Conservation (phyloP, 208 protist genomes). For the Crithidia bombi region DNA sequence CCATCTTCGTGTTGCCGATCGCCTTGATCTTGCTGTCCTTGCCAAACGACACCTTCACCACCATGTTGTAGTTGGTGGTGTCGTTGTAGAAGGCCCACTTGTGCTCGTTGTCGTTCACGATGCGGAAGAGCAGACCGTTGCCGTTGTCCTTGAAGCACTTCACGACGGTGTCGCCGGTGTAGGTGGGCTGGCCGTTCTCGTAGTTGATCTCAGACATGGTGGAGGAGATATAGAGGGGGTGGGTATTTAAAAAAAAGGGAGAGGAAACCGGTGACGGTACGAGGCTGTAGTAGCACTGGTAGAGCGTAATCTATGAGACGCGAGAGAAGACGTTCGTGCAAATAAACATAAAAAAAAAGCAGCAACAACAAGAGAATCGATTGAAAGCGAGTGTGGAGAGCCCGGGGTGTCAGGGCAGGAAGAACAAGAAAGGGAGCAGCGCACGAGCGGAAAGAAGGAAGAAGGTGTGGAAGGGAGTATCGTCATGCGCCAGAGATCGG, state of each 20-base stretch:
- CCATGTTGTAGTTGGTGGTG: conserved; percentile 78
- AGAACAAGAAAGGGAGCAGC: no score
- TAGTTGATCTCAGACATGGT: conserved; percentile 61
- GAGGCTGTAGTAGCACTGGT: not conserved
- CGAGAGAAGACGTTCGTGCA: no score
- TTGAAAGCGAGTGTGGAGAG: no score
- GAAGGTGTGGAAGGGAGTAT: no score
- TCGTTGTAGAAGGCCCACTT: conserved; percentile 90
- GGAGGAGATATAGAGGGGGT: not conserved
- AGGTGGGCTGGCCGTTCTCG: conserved; percentile 71
- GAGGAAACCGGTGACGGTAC: not conserved
- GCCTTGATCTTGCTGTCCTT: conserved; percentile 71
- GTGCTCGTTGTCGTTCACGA: conserved; percentile 77
- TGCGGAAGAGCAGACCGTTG: conserved; percentile 85
- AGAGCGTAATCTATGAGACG: not conserved
- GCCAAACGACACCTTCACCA: conserved; percentile 74
- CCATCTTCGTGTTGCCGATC: conserved; percentile 64
- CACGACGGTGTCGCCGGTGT: conserved; percentile 52
- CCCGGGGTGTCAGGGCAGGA: no score
- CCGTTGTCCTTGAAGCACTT: conserved; percentile 86
- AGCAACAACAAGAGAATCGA: no score
- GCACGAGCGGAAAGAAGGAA: no score
- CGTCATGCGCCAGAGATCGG: no score
- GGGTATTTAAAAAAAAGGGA: not conserved
- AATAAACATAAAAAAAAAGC: no score